Evolutionary conservation across 148 eudicot species (phyloP).

Genomic region (Camellia japonica): DNA sequence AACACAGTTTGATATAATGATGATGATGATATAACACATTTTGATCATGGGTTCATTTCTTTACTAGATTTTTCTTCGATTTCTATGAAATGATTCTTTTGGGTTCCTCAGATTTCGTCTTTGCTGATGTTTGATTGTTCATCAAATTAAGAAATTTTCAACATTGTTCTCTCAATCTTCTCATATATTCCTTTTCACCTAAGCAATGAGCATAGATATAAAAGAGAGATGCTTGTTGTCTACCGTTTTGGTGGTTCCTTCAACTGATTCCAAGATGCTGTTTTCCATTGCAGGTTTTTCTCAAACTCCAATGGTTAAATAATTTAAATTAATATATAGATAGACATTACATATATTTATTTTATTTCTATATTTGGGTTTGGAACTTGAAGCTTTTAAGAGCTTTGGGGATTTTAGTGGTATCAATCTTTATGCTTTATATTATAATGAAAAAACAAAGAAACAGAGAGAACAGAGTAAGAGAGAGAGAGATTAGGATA

Average conservation of each 20-base stretch:
- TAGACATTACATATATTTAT: conserved; percentile 27
- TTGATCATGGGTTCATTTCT: conserved; percentile 24
- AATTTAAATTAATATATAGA: neutral
- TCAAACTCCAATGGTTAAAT: conserved; percentile 32
- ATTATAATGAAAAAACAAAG: conserved; percentile 23
- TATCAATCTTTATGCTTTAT: conserved; percentile 30
- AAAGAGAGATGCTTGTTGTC: conserved; percentile 78
- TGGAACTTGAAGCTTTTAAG: conserved; percentile 49
- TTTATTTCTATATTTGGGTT: conserved; percentile 28
- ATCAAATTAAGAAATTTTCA: conserved; percentile 12
- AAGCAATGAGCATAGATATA: conserved; percentile 11
- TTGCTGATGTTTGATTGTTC: conserved; percentile 17
- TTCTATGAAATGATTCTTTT: conserved; percentile 40
- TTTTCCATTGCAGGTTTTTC: conserved; percentile 53
- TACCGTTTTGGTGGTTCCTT: conserved; percentile 54
- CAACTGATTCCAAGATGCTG: conserved; percentile 78
- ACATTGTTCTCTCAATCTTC: conserved; percentile 25
- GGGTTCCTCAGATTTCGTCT: conserved; percentile 40
- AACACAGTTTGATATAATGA: neutral
- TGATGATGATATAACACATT: neutral
- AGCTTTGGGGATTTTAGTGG: conserved; percentile 26
- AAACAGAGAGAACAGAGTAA: conserved; percentile 17
- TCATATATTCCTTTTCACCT: conserved; percentile 24
- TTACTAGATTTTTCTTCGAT: conserved; percentile 26
- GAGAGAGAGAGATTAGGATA: conserved; percentile 11